These are phyloP conservation scores for Ophiosphaerella korrae DNA, from an alignment of 2,329 filamentous ascomycete genomes.

Conservation along the genomic window DNA sequence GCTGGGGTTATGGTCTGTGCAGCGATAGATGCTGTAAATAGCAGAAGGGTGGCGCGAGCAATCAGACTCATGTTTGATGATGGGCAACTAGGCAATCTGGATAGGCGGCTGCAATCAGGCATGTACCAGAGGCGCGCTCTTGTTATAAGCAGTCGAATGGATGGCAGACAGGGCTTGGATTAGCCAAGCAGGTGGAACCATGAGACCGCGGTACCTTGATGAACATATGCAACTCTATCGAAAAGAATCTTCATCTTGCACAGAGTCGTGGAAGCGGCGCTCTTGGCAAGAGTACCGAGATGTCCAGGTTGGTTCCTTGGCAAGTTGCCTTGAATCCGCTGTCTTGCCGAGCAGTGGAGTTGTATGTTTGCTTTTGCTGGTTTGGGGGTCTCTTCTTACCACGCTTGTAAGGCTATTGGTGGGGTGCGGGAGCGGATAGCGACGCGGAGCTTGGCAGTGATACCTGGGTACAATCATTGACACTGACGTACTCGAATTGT, in stretches of 20 bases:
- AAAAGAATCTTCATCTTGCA: conserved; percentile 16
- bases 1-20: conserved; percentile 22
- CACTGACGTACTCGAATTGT: too few relatives aligned
- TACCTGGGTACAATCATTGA: too few relatives aligned
- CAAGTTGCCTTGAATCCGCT: conserved; percentile 10
- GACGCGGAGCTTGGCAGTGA: too few relatives aligned
- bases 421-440: too few relatives aligned
- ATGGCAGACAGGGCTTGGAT: conserved; percentile 1
- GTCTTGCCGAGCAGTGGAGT: conserved; percentile 14
- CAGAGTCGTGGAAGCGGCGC: conserved; percentile 1
- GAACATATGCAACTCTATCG: conserved; percentile 7
- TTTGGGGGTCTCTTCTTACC: too few relatives aligned
- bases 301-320: conserved; percentile 25
- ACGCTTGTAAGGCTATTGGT: too few relatives aligned
- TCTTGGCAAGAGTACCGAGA: conserved; percentile 40
- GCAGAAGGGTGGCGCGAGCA: conserved; percentile 3
- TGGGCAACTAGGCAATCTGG: background rate
- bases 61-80: conserved; percentile 19
- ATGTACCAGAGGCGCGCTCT: conserved; percentile 13
- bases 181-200: conserved; percentile 7
- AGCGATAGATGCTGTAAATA: conserved; percentile 13
- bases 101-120: conserved; percentile 3
- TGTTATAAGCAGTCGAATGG: conserved; percentile 22
- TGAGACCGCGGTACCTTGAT: conserved; percentile 25
- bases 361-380: background rate